Evolutionary conservation across 108 stramenopile genomes (phyloP).

Genomic region (Nitzschia inconspicua): DNA sequence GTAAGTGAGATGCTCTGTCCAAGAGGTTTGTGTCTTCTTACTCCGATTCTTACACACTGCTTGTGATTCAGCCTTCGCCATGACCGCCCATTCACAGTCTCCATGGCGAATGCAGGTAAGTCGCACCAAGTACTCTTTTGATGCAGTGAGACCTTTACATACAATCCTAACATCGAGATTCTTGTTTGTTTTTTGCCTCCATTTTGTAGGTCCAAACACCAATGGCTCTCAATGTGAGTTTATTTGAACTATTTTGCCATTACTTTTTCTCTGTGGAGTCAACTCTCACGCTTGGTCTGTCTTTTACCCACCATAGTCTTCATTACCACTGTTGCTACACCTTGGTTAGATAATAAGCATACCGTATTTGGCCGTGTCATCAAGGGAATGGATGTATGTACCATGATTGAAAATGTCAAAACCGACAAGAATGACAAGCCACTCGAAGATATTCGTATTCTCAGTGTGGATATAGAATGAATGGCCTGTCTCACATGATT

Average conservation of each 20-base stretch:
- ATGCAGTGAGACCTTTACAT: too few species aligned
- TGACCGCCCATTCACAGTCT: constrained; percentile 95
- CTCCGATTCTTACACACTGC: background rate
- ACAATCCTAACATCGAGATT: too few species aligned
- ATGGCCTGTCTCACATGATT: too few species aligned
- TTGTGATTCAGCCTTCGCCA: constrained; percentile 51
- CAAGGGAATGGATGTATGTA: constrained; percentile 94
- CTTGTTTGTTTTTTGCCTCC: background rate
- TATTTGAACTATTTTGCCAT: background rate
- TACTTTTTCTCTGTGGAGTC: background rate
- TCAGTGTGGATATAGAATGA: constrained; percentile 83
- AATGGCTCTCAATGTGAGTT: constrained; percentile 62
- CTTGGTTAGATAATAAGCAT: constrained; percentile 95
- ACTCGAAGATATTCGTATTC: constrained; percentile 86
- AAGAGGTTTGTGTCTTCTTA: background rate
- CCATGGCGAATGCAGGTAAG: constrained; percentile 96
- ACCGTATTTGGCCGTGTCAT: constrained; percentile 97
- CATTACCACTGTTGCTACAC: constrained; percentile 91
- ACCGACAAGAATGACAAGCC: constrained; percentile 96
- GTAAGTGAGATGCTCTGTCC: constrained; percentile 8
- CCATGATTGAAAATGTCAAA: constrained; percentile 89
- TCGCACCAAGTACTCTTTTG: too few species aligned
- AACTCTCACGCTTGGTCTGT: background rate
- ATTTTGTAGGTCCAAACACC: constrained; percentile 47
- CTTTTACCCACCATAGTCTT: constrained; percentile 24